Conservation (phyloP, 805 yeast genomes). For the Candida nitratophila region DNA sequence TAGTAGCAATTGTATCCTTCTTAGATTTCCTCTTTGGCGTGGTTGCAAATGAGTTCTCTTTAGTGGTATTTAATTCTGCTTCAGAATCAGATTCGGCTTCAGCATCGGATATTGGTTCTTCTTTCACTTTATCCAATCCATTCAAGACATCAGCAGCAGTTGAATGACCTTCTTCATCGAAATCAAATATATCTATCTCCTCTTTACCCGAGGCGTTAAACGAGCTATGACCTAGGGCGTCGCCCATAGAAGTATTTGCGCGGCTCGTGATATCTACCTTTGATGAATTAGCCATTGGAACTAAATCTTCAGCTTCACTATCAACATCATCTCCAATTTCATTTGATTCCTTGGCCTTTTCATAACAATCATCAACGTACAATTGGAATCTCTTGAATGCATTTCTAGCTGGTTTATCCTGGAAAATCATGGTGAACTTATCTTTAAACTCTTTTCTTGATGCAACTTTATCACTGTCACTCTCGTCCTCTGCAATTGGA, state of each 20-base stretch:
- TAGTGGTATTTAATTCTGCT: too few species aligned
- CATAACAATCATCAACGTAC: conserved; percentile 19
- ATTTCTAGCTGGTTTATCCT: conserved; percentile 15
- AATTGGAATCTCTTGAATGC: conserved; percentile 18
- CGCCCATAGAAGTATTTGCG: too few species aligned
- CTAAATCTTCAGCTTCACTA: conserved; percentile 1
- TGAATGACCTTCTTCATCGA: neutral
- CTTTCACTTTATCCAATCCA: neutral
- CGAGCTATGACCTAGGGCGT: neutral
- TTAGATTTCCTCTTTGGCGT: too few species aligned
- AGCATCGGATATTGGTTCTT: too few species aligned
- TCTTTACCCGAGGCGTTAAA: neutral
- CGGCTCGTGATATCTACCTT: too few species aligned
- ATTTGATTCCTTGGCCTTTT: conserved; percentile 6
- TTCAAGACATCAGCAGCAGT: neutral
- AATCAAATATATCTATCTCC: neutral
- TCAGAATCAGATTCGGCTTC: too few species aligned
- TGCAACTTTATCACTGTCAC: conserved; percentile 11
- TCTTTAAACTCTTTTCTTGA: conserved; percentile 17
- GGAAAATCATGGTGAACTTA: neutral
- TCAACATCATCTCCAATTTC: conserved; percentile 3
- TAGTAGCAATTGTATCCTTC: too few species aligned
- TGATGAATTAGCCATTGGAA: neutral
- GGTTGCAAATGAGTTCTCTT: too few species aligned
- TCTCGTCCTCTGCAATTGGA: neutral